Evolutionary conservation across 1,284 basidiomycete species (phyloP).

Genomic region (Neonothopanus nambi): DNA sequence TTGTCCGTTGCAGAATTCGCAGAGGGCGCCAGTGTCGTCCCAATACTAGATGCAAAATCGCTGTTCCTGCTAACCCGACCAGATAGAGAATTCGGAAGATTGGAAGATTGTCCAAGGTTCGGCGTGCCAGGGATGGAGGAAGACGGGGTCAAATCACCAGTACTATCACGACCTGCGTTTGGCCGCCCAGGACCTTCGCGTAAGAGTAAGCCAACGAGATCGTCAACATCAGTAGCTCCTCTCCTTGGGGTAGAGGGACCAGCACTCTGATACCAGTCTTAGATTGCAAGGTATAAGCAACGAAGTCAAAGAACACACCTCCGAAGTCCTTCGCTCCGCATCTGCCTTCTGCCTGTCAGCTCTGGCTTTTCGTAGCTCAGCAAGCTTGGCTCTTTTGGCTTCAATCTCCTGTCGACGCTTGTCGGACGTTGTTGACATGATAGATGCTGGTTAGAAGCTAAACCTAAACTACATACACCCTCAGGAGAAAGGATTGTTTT

Average conservation of each 20-base stretch:
- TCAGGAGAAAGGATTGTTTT: too few relatives aligned
- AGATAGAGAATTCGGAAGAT: conserved; percentile 47
- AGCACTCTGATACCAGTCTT: conserved; percentile 21
- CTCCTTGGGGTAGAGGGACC: conserved; percentile 33
- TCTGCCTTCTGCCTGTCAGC: conserved; percentile 67
- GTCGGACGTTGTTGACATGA: conserved; percentile 31
- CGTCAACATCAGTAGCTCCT: conserved; percentile 55
- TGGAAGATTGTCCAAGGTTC: conserved; percentile 36
- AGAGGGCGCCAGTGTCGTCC: conserved; percentile 47
- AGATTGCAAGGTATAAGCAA: neutral
- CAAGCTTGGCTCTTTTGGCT: conserved; percentile 87
- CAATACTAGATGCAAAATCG: conserved; percentile 55
- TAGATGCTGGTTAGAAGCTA: neutral
- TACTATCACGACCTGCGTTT: conserved; percentile 46
- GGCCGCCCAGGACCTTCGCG: conserved; percentile 34
- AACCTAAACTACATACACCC: too few relatives aligned
- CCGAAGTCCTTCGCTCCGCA: conserved; percentile 50
- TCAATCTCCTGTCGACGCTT: conserved; percentile 82
- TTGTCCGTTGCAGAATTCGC: conserved; percentile 62
- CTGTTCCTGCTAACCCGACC: conserved; percentile 68
- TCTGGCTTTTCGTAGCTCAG: conserved; percentile 75
- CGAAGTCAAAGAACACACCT: conserved; percentile 31
- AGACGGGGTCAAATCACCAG: conserved; percentile 59
- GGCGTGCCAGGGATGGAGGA: conserved; percentile 78
- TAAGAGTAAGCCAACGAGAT: conserved; percentile 62